Conservation (phyloP, 163 green algal genomes). For the Coccomyxa subellipsoidea region DNA sequence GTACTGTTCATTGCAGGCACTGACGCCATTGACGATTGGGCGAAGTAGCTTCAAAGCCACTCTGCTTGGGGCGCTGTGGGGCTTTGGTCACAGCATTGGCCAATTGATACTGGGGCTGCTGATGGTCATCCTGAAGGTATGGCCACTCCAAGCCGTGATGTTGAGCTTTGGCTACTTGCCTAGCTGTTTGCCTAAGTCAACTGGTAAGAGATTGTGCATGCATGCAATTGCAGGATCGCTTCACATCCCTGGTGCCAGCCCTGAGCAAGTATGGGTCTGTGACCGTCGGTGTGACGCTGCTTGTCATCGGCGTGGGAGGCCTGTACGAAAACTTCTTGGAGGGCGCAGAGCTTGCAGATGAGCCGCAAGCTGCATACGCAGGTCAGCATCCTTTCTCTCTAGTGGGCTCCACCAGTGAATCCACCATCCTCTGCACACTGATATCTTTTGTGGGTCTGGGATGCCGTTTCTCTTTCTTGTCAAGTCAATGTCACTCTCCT, state of each 20-base stretch:
- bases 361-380: not conserved
- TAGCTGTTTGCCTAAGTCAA: no score
- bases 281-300: conserved; percentile 86
- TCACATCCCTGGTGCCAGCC: conserved; percentile 72
- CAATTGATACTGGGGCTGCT: conserved; percentile 93
- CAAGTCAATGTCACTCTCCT: no score
- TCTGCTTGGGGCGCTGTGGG: conserved; percentile 92
- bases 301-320: conserved; percentile 86
- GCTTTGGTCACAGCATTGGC: conserved; percentile 92
- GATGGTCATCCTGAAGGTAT: conserved; percentile 88
- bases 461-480: no score
- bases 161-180: no score
- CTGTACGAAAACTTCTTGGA: conserved; percentile 69
- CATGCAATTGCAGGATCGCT: conserved; percentile 68
- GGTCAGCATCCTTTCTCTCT: not conserved
- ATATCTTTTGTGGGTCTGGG: no score
- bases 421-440: no score
- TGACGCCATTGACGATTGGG: conserved; percentile 93
- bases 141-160: not conserved
- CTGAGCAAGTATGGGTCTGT: conserved; percentile 69
- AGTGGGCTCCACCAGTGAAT: no score
- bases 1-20: conserved; percentile 65
- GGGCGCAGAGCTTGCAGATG: conserved; percentile 17
- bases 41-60: conserved; percentile 65
- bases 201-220: no score